Evolutionary conservation across 768 basidiomycete species (phyloP).

Genomic region (Holtermannia corniformis): DNA sequence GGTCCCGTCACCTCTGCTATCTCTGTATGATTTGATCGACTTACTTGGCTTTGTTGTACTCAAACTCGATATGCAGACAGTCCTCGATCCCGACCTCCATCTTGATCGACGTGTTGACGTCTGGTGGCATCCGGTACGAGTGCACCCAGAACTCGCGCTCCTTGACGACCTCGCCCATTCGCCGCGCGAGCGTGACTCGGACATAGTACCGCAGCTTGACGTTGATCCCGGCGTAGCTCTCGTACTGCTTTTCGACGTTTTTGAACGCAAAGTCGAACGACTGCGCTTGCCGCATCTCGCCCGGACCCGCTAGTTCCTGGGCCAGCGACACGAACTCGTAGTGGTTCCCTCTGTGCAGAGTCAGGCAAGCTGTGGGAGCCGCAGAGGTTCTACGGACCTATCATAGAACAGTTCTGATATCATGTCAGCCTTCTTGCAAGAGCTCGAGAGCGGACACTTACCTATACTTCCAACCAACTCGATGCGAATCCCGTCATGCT

Average conservation of each 20-base stretch:
- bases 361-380: neutral
- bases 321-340: slow-evolving; percentile 94
- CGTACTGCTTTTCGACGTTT: slow-evolving; percentile 98
- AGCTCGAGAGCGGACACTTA: slow-evolving; percentile 40
- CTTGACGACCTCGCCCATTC: slow-evolving; percentile 87
- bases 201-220: slow-evolving; percentile 96
- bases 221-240: slow-evolving; percentile 95
- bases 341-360: slow-evolving; percentile 67
- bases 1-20: neutral
- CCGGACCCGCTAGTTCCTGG: slow-evolving; percentile 90
- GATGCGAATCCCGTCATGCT: slow-evolving; percentile 94
- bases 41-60: slow-evolving; percentile 98
- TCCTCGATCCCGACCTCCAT: slow-evolving; percentile 99
- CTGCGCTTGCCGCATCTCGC: slow-evolving; percentile 92
- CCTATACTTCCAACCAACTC: slow-evolving; percentile 96
- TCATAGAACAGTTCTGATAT: slow-evolving; percentile 78
- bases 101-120: slow-evolving; percentile 95
- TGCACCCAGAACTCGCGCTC: slow-evolving; percentile 97
- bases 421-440: neutral
- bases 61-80: slow-evolving; percentile 96
- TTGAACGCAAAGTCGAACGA: slow-evolving; percentile 96
- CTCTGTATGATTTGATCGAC: slow-evolving; percentile 36
- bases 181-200: slow-evolving; percentile 76
- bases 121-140: slow-evolving; percentile 96
- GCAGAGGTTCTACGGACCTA: slow-evolving; percentile 25